Base-by-base conservation (phyloP, 768 basidiomycete genomes). In the Suillus decipiens region DNA sequence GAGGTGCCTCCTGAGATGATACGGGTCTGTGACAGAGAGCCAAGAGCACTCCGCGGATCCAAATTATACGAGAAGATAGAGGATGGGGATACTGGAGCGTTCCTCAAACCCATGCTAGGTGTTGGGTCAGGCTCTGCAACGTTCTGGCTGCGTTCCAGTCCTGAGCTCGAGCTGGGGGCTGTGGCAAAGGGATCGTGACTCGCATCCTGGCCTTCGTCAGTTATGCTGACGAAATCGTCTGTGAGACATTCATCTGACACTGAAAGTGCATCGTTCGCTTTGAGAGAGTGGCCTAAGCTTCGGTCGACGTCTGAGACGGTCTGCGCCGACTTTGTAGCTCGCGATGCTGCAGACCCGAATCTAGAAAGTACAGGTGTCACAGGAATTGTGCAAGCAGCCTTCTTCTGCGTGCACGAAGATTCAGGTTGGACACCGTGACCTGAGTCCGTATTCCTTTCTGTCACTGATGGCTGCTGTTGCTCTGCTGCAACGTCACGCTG, bases 401-500 rank as follows among this genome's bases (percentile, higher is more conserved):
- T 70, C 59, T 33, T 61, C 9, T 65, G 53, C 8, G 63, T n/a
- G 17, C 19, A 39, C 24, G 2, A 11, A 5, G 22, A 39, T 24
- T 15, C 39, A 28, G 39, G 56, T 17, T 28, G 56, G 34, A 19
- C 11, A 33, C 33, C 19, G 34, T n/a, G 31, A 34, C 51, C 51
- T n/a, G 19, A 34, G 51, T 34, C 31, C 2, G 24, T 19, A 41
- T 28, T 57, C 39, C 61, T 63, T 36, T 57, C 19, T 31, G 67
- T 63, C 37, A n/a, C 47, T 14, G 67, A 60, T 19, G 71, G 61
- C 42, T 68, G 74, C 14, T 68, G 66, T 48, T 67, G 68, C 34
- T 73, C 73, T 34, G 59, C 66, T 22, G 69, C 50, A 36, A 57
- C 67, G 24, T 59, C 50, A 57, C 64, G 70, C 22, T 68, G 66